These are phyloP conservation scores for Backusella westeae DNA, from an alignment of 192 early-diverging fungal species.

Conservation along the genomic window DNA sequence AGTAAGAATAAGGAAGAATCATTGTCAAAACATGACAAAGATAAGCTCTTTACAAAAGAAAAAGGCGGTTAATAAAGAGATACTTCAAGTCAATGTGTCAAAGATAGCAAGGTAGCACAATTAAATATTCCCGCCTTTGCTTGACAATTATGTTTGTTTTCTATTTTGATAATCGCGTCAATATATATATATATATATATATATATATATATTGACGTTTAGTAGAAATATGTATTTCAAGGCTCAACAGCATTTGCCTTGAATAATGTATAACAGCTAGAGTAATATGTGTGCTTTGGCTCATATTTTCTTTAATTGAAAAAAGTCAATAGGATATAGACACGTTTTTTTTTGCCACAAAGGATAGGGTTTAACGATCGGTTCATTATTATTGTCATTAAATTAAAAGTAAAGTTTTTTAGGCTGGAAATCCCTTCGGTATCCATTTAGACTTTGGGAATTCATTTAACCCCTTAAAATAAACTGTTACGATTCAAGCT, in stretches of 20 bases:
- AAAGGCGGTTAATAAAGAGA: background rate
- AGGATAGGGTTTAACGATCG: background rate
- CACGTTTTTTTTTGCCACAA: background rate
- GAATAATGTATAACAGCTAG: background rate
- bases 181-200: background rate
- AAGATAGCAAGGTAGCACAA: background rate
- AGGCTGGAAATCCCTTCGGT: background rate
- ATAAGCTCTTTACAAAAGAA: background rate
- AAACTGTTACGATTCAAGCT: background rate
- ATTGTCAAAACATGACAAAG: background rate
- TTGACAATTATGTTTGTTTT: background rate
- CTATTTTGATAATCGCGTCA: background rate
- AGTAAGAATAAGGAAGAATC: background rate
- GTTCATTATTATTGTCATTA: background rate
- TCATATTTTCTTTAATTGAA: background rate
- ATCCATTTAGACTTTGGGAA: background rate
- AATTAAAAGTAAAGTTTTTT: background rate
- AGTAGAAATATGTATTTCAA: background rate
- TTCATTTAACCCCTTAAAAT: slow-evolving; percentile 2
- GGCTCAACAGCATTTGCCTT: background rate
- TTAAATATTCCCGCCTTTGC: background rate
- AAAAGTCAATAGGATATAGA: background rate
- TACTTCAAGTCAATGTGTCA: background rate
- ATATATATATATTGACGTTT: background rate
- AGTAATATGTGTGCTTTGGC: background rate